A percentile compares a stretch with the other conserved stretches of the same genome.
Evolutionary conservation across 352 stramenopile genomes (phyloP).

Genomic region (Blastocystis hominis): DNA sequence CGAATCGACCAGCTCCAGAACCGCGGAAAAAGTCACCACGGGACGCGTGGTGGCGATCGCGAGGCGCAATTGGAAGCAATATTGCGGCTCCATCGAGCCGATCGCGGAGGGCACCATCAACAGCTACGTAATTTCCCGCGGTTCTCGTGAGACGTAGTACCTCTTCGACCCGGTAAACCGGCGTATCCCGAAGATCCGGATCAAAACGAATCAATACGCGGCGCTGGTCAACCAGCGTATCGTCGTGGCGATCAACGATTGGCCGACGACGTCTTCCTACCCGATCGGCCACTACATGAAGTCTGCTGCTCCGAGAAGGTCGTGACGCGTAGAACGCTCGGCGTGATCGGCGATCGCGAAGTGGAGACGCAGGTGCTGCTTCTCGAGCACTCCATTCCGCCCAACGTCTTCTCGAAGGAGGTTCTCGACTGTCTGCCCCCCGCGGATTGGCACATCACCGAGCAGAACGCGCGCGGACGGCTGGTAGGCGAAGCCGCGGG

Average conservation of each 20-base stretch:
- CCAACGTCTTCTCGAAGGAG: slow-evolving; percentile 73
- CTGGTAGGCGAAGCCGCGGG: background rate
- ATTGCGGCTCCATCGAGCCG: slow-evolving; percentile 81
- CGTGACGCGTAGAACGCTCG: slow-evolving; percentile 68
- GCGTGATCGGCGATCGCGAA: slow-evolving; percentile 86
- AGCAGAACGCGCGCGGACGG: slow-evolving; percentile 69
- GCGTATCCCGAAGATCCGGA: slow-evolving; percentile 80
- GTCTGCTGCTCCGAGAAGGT: background rate
- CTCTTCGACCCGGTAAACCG: slow-evolving; percentile 71
- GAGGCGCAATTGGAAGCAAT: slow-evolving; percentile 81
- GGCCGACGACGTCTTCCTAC: slow-evolving; percentile 74
- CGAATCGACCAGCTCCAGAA: background rate
- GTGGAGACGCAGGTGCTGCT: slow-evolving; percentile 88
- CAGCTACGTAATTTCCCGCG: slow-evolving; percentile 65
- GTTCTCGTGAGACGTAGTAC: slow-evolving; percentile 63
- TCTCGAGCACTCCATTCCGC: slow-evolving; percentile 88
- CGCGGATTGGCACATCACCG: slow-evolving; percentile 84
- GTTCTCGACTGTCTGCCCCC: slow-evolving; percentile 81
- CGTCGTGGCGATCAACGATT: slow-evolving; percentile 86
- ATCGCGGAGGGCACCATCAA: slow-evolving; percentile 64
- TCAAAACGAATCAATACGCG: slow-evolving; percentile 80
- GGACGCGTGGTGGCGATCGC: slow-evolving; percentile 77
- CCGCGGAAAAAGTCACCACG: background rate
- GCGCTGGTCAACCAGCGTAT: slow-evolving; percentile 82
- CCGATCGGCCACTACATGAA: slow-evolving; percentile 88